phyloP scores from a whole-genome alignment of 2,329 filamentous ascomycete species.

The Neonectria magnoliae region DNA sequence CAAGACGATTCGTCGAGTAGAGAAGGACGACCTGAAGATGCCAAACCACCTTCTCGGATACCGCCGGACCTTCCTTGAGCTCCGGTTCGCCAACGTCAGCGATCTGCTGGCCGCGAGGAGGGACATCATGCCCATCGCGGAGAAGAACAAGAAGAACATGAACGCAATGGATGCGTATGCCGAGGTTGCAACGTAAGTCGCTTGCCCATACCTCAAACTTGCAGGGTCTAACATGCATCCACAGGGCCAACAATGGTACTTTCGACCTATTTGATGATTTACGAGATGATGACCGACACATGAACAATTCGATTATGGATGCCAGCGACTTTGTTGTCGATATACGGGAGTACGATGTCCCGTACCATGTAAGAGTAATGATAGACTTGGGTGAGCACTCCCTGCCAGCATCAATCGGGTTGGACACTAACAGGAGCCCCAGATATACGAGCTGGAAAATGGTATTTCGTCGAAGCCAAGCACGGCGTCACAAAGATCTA shows the following conservation, averaged over 20 bases:
- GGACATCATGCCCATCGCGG: slow-evolving; percentile 87
- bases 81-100: slow-evolving; percentile 86
- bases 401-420: not conserved
- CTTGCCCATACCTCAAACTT: not conserved
- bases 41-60: slow-evolving; percentile 96
- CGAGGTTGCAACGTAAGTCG: slow-evolving; percentile 84
- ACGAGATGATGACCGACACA: slow-evolving; percentile 82
- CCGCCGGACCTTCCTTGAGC: slow-evolving; percentile 84
- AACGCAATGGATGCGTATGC: slow-evolving; percentile 98
- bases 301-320: slow-evolving; percentile 79
- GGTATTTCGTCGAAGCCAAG: slow-evolving; percentile 96
- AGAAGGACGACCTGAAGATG: slow-evolving; percentile 94
- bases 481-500: slow-evolving; percentile 86
- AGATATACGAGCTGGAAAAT: slow-evolving; percentile 96
- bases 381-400: slow-evolving; percentile 81
- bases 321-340: slow-evolving; percentile 98
- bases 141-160: slow-evolving; percentile 96
- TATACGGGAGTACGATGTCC: slow-evolving; percentile 98
- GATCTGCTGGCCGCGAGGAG: slow-evolving; percentile 87
- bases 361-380: slow-evolving; percentile 98
- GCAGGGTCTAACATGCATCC: slow-evolving; percentile 20
- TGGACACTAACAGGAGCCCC: slow-evolving; percentile 20
- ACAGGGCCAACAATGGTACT: slow-evolving; percentile 74
- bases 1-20: slow-evolving; percentile 78
- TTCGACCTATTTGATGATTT: slow-evolving; percentile 96